Evolutionary conservation across 108 stramenopile species (phyloP).

Genomic region (Pelagomonas calceolata): DNA sequence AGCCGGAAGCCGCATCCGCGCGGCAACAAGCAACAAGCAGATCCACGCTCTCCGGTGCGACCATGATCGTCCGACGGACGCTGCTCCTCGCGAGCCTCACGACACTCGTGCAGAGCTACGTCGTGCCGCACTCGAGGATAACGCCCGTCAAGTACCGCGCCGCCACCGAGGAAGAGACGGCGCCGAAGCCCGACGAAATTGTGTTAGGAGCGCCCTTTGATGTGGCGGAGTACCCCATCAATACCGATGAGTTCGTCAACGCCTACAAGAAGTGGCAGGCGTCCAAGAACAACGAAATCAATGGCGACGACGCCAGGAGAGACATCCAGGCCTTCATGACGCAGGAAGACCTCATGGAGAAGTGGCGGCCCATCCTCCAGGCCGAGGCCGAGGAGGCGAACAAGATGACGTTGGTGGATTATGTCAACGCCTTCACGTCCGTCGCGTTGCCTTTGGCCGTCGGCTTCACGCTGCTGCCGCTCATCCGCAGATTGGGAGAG

Average conservation of each 20-base stretch:
- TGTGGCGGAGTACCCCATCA: background rate
- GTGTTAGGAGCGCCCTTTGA: background rate
- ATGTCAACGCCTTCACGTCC: background rate
- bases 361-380: background rate
- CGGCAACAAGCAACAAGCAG: too few relatives aligned
- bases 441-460: background rate
- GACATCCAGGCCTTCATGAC: background rate
- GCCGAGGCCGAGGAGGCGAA: background rate
- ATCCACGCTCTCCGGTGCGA: too few relatives aligned
- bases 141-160: too few relatives aligned
- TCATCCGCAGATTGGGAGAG: background rate
- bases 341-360: background rate
- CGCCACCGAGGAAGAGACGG: too few relatives aligned
- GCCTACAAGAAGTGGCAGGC: background rate
- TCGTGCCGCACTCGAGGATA: too few relatives aligned
- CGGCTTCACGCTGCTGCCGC: background rate
- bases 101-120: too few relatives aligned
- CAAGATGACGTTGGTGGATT: background rate
- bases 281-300: background rate
- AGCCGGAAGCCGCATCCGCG: too few relatives aligned
- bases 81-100: too few relatives aligned
- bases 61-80: too few relatives aligned
- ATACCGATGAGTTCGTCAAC: background rate
- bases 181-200: too few relatives aligned
- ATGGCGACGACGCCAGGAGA: background rate